Evolutionary conservation across 805 yeast genomes (phyloP).

Genomic region (Starmera pachycereana): DNA sequence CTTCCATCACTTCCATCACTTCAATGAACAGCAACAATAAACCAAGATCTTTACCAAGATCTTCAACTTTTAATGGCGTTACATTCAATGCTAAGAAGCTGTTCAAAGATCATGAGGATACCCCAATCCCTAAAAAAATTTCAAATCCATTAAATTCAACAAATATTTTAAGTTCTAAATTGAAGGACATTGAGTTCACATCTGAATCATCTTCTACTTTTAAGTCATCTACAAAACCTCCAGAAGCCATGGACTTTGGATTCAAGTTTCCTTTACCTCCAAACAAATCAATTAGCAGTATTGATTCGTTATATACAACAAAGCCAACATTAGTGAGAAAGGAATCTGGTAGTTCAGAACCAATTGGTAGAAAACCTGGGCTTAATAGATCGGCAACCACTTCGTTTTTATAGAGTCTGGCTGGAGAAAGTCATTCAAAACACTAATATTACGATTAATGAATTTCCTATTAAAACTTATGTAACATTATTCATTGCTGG

Average conservation of each 20-base stretch:
- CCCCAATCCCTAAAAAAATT: too few relatives aligned
- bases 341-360: background rate
- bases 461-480: too few relatives aligned
- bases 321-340: background rate
- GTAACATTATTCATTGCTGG: too few relatives aligned
- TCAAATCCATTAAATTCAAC: too few relatives aligned
- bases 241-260: constrained; percentile 14
- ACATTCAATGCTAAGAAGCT: too few relatives aligned
- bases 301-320: background rate
- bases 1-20: constrained; percentile 21
- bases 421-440: too few relatives aligned
- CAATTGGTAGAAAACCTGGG: background rate
- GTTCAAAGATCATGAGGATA: too few relatives aligned
- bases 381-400: too few relatives aligned
- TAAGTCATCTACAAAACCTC: constrained; percentile 9
- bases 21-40: constrained; percentile 12
- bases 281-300: background rate
- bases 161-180: too few relatives aligned
- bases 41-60: constrained; percentile 1
- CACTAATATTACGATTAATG: too few relatives aligned
- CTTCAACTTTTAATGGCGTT: too few relatives aligned
- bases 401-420: too few relatives aligned
- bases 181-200: background rate
- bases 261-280: constrained; percentile 2
- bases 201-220: background rate